Base-by-base conservation (phyloP, 257 asterid genomes). In the Forsythia suspensa region DNA sequence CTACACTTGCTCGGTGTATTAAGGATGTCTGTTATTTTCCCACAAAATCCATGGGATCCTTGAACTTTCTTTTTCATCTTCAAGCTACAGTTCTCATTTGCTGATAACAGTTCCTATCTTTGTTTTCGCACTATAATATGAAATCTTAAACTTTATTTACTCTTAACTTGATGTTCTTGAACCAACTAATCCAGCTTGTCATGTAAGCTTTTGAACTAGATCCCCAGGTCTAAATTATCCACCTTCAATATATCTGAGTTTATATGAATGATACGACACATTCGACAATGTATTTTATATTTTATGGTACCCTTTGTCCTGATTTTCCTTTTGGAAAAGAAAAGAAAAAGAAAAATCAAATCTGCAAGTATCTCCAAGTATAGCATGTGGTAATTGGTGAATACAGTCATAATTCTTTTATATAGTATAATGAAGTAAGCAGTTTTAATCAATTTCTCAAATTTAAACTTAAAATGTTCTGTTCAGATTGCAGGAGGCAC, bases 401-500 rank as follows among this genome's bases (percentile, higher is more conserved):
- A 71, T 70, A 4, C 11, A 68, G 41, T 65, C 72, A 57, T 70
- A 39, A 70, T 59, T 72, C 75, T 59, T 57, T 20, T 46, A 48
- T 20, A 70, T 55, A 13, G 57, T n/a, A 59, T 41, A 41, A 71
- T 71, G n/a, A 79, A 80, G 8, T 52, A 4, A 71, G 57, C 24
- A 21, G 39, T 55, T 46, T 63, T 66, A 70, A 67, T 83, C 63
- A 39, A 61, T 59, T 41, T 76, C 79, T 83, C 29, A 66, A 40
- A 48, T 59, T 51, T 13, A 11, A 81, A 74, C 69, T 36, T 42
- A 55, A 51, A 68, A 40, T 75, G 37, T 76, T 71, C 52, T 80
- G 55, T 80, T 71, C 86, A 95, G 99, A 92, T 93, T 85, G 98
- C 99, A 4, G 99, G 99, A 75, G 99, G 99, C 72, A 71, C 87